A percentile compares a stretch with the other conserved stretches of the same genome.
Conservation (phyloP, 345 rosid species). For the Brassica incana region DNA sequence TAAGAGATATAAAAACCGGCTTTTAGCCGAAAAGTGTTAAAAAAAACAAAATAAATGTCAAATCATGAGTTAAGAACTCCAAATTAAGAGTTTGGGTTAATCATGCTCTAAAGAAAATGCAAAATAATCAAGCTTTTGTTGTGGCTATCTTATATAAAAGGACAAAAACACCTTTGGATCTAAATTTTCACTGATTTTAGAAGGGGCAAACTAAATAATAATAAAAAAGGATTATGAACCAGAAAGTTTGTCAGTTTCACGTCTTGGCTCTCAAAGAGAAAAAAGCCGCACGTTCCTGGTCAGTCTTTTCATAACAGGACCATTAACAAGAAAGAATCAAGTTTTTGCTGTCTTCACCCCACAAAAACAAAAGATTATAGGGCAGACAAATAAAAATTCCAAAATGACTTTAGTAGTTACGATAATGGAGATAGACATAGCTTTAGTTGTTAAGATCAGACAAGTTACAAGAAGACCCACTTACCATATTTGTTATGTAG, state of each 20-base stretch:
- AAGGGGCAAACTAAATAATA: not conserved
- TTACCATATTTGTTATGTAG: conserved; percentile 34
- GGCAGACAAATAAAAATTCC: not conserved
- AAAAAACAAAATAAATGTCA: too few species aligned
- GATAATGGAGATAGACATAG: conserved; percentile 37
- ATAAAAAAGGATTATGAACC: not conserved
- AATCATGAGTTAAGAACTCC: too few species aligned
- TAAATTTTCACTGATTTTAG: not conserved
- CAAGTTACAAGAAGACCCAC: conserved; percentile 35
- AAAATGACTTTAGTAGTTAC: conserved; percentile 39
- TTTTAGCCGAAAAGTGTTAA: too few species aligned
- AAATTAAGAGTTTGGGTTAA: too few species aligned
- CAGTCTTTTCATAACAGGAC: conserved; percentile 17
- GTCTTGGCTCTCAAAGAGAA: not conserved
- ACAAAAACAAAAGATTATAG: conserved; percentile 7
- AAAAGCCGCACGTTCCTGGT: not conserved
- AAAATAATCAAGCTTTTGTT: conserved; percentile 16
- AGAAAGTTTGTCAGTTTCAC: not conserved
- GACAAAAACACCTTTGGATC: not conserved
- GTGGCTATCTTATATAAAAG: not conserved
- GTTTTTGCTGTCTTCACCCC: conserved; percentile 9
- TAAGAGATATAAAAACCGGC: too few species aligned
- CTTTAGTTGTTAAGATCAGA: conserved; percentile 43
- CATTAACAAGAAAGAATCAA: not conserved
- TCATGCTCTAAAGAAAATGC: not conserved